Evolutionary conservation across 306 rosid genomes (phyloP).

Genomic region (Fragaria vesca): DNA sequence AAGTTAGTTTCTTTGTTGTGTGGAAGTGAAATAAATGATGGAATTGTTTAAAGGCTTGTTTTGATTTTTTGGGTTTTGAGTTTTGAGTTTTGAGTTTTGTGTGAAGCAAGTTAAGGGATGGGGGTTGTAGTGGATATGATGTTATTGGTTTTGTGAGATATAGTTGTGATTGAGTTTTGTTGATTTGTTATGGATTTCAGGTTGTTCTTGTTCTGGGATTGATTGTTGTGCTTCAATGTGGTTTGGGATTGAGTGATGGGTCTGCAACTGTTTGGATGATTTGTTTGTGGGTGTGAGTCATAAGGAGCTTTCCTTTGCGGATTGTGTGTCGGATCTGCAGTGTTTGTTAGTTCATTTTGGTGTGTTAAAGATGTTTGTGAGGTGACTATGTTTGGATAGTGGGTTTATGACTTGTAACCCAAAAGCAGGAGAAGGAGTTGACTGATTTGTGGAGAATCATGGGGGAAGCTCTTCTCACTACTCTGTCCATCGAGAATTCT

Average conservation of each 20-base stretch:
- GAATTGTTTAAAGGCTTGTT: neutral
- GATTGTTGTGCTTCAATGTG: slow-evolving; percentile 10
- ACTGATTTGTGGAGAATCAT: slow-evolving; percentile 23
- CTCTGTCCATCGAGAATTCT: slow-evolving; percentile 52
- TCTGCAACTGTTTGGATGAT: slow-evolving; percentile 13
- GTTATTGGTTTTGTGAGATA: neutral
- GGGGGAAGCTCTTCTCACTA: slow-evolving; percentile 56
- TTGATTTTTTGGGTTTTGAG: neutral
- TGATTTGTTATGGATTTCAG: slow-evolving; percentile 26
- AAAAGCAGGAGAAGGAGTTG: slow-evolving; percentile 17
- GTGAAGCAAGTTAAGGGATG: neutral
- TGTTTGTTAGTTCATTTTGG: slow-evolving; percentile 12
- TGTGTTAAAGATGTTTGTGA: slow-evolving; percentile 25
- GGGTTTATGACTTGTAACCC: slow-evolving; percentile 13
- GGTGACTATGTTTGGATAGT: slow-evolving; percentile 18
- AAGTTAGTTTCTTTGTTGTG: neutral
- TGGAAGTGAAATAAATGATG: neutral
- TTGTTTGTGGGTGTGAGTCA: slow-evolving; percentile 8
- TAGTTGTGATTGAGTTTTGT: slow-evolving; percentile 7
- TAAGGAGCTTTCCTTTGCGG: slow-evolving; percentile 8
- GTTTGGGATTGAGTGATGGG: slow-evolving; percentile 19
- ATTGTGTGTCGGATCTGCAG: slow-evolving; percentile 11
- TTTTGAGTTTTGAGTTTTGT: neutral
- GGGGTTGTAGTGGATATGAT: neutral
- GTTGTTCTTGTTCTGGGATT: slow-evolving; percentile 17